A percentile compares a stretch with the other conserved stretches of the same genome.
Conservation (phyloP, 257 asterid genomes). For the Forsythia viridissima region DNA sequence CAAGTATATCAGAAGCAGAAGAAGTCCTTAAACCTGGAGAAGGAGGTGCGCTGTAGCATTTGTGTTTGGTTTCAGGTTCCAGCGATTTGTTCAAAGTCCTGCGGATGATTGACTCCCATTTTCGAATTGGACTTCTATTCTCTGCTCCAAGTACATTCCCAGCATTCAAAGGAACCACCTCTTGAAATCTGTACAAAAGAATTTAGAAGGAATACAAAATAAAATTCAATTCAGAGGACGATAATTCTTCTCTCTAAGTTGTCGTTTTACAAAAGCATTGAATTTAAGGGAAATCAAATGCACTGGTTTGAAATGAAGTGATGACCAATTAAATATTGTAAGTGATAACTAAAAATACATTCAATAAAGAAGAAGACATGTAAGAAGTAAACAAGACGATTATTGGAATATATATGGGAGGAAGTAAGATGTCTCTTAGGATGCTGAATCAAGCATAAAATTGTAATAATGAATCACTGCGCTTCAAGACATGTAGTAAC, state of each 20-base stretch:
- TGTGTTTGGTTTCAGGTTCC: constrained; percentile 52
- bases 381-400: background rate
- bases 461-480: background rate
- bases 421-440: background rate
- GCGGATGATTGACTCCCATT: constrained; percentile 86
- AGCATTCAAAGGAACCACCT: constrained; percentile 90
- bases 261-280: background rate
- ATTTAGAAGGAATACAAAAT: constrained; percentile 5
- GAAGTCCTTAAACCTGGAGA: constrained; percentile 81
- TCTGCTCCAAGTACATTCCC: constrained; percentile 94
- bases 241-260: background rate
- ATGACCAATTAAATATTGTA: background rate
- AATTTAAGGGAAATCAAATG: background rate
- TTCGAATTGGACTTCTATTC: constrained; percentile 65
- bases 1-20: constrained; percentile 70
- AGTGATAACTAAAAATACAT: background rate
- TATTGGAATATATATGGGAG: background rate
- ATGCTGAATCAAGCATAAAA: background rate
- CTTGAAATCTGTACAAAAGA: constrained; percentile 70
- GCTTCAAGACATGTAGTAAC: constrained; percentile 3
- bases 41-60: constrained; percentile 90
- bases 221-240: background rate
- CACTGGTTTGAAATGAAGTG: background rate
- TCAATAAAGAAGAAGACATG: background rate
- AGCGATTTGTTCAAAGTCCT: constrained; percentile 57